A percentile compares a stretch with the other conserved stretches of the same genome.
These are phyloP conservation scores for Clarireedia hainanense DNA, from an alignment of 2,329 filamentous ascomycete genomes.

Conservation along the genomic window DNA sequence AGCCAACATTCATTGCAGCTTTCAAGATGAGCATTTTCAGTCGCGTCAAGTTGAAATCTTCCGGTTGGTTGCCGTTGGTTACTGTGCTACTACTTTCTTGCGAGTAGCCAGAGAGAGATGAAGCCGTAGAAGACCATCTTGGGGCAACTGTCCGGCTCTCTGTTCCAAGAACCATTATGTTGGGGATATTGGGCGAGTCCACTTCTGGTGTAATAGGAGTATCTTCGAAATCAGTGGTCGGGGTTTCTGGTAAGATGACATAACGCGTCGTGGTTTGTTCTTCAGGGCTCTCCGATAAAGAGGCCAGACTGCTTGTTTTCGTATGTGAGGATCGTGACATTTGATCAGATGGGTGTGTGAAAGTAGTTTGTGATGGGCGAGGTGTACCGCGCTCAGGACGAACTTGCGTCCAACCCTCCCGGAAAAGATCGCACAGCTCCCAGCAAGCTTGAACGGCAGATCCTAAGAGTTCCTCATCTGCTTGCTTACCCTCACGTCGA, in stretches of 20 bases:
- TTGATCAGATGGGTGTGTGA: slow-evolving; percentile 31
- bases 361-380: slow-evolving; percentile 68
- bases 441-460: slow-evolving; percentile 90
- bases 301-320: slow-evolving; percentile 38
- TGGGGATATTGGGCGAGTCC: slow-evolving; percentile 66
- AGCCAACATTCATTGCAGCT: slow-evolving; percentile 79
- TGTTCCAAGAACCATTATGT: slow-evolving; percentile 80
- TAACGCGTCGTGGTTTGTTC: slow-evolving; percentile 19
- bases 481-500: slow-evolving; percentile 60
- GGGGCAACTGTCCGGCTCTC: slow-evolving; percentile 54
- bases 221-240: slow-evolving; percentile 92
- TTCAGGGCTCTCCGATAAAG: slow-evolving; percentile 38
- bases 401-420: slow-evolving; percentile 84
- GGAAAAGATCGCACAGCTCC: slow-evolving; percentile 89
- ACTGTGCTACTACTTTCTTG: slow-evolving; percentile 64
- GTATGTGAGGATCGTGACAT: slow-evolving; percentile 26
- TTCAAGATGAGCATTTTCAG: slow-evolving; percentile 75
- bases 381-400: slow-evolving; percentile 81
- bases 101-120: slow-evolving; percentile 71
- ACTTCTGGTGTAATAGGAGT: slow-evolving; percentile 76
- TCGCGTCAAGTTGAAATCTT: slow-evolving; percentile 70
- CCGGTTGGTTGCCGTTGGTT: slow-evolving; percentile 54
- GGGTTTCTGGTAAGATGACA: slow-evolving; percentile 61
- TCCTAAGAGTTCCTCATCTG: slow-evolving; percentile 77
- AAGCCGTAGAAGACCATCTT: slow-evolving; percentile 63